Base-by-base conservation (phyloP, 768 basidiomycete genomes). In the Boletus rufocinnamomeus region DNA sequence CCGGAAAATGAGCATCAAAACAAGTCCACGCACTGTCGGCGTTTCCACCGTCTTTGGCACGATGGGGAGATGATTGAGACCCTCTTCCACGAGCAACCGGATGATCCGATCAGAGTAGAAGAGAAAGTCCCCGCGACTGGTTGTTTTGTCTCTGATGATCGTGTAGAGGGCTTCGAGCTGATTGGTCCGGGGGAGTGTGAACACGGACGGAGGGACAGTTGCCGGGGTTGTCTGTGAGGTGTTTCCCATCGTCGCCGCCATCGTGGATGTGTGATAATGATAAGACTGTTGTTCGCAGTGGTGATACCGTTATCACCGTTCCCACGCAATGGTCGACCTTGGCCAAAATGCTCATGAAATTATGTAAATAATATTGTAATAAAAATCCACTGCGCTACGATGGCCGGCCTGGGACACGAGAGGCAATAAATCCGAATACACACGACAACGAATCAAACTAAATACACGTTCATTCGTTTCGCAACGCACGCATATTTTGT, bases 21-120 rank as follows among this genome's bases (percentile, higher is more conserved):
- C 17, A 58, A 59, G 57, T 21, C 2, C 28, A 74, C 82, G 75
- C 66, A 89, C 92, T 46, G 92, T 94, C 1, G 93, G 93, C 0
- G 93, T 95, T 71, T 86, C 80, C 30, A 95, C 82, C 3, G 82
- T 85, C 78, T 89, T 84, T 30, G 84, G 80, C 19, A 96, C 71
- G 58, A 97, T 86, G 0, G 88, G 88, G 4, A 90, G 77, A 68
- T 89, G 95, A 72, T 99, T 98, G 61, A 98, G 76, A 21, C 95
- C 93, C 76, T 90, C 85, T 71, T 89, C 88, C 23, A 91, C 89
- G 55, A 92, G 80, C 46, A 91, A 68, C 49, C 89, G 79, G 65
- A 98, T 98, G 73, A 98, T 94, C 19, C 95, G 82, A 75, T 95
- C 93, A 13, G 89, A 90, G 73, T 95, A 95, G 76, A 98, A 99